Percentiles rank a stretch among this genome's conserved stretches.
Evolutionary conservation across 2,329 filamentous ascomycete species (phyloP).

Genomic region (Canariomyces notabilis): DNA sequence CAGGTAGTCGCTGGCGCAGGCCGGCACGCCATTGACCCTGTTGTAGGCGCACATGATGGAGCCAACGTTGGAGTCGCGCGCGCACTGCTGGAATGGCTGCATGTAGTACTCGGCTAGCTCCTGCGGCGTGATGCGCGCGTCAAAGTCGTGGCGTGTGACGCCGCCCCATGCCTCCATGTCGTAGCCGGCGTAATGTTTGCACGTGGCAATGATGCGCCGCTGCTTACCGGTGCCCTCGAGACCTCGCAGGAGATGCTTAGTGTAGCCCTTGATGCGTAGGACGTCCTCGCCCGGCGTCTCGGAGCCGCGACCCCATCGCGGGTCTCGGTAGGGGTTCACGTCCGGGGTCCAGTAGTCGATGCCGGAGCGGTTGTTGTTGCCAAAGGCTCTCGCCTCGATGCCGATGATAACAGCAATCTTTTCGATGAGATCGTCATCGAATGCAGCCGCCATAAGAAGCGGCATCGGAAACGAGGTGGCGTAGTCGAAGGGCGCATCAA

Average conservation of each 20-base stretch:
- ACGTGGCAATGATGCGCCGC: slow-evolving; percentile 45
- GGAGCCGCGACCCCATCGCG: slow-evolving; percentile 57
- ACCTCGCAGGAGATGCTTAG: slow-evolving; percentile 24
- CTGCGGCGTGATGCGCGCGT: slow-evolving; percentile 39
- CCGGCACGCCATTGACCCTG: slow-evolving; percentile 55
- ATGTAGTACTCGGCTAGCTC: slow-evolving; percentile 65
- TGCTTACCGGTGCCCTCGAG: slow-evolving; percentile 23
- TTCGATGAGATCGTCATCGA: slow-evolving; percentile 57
- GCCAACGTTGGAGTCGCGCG: slow-evolving; percentile 49
- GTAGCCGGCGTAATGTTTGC: slow-evolving; percentile 57
- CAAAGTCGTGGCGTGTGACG: slow-evolving; percentile 25
- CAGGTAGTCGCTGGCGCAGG: slow-evolving; percentile 59
- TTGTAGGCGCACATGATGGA: slow-evolving; percentile 62
- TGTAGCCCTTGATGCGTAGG: slow-evolving; percentile 24
- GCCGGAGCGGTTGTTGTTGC: slow-evolving; percentile 51
- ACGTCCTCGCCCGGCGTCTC: slow-evolving; percentile 38
- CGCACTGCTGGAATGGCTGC: slow-evolving; percentile 60
- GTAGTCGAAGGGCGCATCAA: slow-evolving; percentile 49
- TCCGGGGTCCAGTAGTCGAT: slow-evolving; percentile 62
- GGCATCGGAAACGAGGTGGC: slow-evolving; percentile 63
- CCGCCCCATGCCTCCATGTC: slow-evolving; percentile 36
- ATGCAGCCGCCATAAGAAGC: slow-evolving; percentile 57
- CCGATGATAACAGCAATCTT: slow-evolving; percentile 50
- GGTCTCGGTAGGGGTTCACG: slow-evolving; percentile 61
- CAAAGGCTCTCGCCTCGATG: slow-evolving; percentile 61